Conservation (phyloP, 2,329 filamentous ascomycete genomes). For the Diaporthe humulicola region DNA sequence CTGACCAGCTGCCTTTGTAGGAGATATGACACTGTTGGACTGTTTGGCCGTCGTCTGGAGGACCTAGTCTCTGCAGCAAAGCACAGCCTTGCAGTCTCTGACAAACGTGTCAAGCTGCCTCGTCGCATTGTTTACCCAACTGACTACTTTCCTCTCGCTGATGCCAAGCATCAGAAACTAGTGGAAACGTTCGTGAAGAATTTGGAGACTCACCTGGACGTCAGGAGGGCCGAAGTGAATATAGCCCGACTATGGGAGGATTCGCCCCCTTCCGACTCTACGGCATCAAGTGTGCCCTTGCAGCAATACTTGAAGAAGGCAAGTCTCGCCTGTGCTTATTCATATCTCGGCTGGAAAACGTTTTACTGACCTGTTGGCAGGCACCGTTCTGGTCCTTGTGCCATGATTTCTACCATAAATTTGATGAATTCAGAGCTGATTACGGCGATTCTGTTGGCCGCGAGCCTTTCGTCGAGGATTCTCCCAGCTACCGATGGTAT, state of each 20-base stretch:
- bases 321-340: background rate
- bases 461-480: conserved; percentile 33
- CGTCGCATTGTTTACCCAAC: conserved; percentile 31
- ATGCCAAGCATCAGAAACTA: conserved; percentile 26
- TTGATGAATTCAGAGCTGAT: conserved; percentile 26
- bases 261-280: background rate
- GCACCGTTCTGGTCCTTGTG: conserved; percentile 37
- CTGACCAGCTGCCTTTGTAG: background rate
- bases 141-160: conserved; percentile 33
- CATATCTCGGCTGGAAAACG: no score
- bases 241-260: conserved; percentile 32
- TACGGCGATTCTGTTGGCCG: conserved; percentile 26
- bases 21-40: conserved; percentile 37
- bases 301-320: conserved; percentile 35
- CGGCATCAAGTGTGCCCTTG: background rate
- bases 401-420: conserved; percentile 29
- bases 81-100: conserved; percentile 29
- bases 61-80: conserved; percentile 28
- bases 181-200: conserved; percentile 33
- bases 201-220: conserved; percentile 22
- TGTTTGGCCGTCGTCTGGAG: conserved; percentile 27
- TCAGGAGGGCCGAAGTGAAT: conserved; percentile 3
- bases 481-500: conserved; percentile 32
- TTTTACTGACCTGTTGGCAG: background rate
- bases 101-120: background rate